Evolutionary conservation across 129 eudicot species (phyloP).

Genomic region (Smallanthus sonchifolius): DNA sequence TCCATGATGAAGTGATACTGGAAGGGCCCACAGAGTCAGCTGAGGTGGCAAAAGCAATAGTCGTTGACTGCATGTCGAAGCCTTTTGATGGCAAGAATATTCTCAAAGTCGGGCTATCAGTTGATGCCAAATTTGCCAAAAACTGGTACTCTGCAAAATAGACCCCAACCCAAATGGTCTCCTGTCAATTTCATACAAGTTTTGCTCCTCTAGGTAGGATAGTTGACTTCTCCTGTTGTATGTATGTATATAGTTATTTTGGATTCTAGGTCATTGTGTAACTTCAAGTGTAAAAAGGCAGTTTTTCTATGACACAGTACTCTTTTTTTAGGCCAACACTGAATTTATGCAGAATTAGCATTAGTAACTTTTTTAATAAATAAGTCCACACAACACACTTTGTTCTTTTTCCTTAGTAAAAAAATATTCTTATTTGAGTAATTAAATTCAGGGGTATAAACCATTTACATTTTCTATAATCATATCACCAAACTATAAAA

Average conservation of each 20-base stretch:
- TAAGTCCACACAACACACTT: too few species aligned
- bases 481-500: too few species aligned
- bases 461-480: too few species aligned
- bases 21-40: constrained; percentile 99
- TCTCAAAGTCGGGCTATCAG: constrained; percentile 49
- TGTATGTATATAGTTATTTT: not conserved
- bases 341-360: too few species aligned
- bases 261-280: not conserved
- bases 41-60: constrained; percentile 79
- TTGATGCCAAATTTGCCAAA: constrained; percentile 15
- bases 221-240: not conserved
- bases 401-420: too few species aligned
- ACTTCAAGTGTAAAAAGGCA: too few species aligned
- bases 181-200: not conserved
- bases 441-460: too few species aligned
- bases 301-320: too few species aligned
- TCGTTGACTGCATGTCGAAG: constrained; percentile 73
- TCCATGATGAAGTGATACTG: constrained; percentile 92
- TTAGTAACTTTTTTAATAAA: too few species aligned
- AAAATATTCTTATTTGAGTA: too few species aligned
- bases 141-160: constrained; percentile 95
- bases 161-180: not conserved
- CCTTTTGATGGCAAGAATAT: constrained; percentile 82
- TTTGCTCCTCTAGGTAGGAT: not conserved
- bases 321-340: too few species aligned